Conservation (phyloP, 2,329 filamentous ascomycete genomes). For the Sclerotinia sclerotiorum region DNA sequence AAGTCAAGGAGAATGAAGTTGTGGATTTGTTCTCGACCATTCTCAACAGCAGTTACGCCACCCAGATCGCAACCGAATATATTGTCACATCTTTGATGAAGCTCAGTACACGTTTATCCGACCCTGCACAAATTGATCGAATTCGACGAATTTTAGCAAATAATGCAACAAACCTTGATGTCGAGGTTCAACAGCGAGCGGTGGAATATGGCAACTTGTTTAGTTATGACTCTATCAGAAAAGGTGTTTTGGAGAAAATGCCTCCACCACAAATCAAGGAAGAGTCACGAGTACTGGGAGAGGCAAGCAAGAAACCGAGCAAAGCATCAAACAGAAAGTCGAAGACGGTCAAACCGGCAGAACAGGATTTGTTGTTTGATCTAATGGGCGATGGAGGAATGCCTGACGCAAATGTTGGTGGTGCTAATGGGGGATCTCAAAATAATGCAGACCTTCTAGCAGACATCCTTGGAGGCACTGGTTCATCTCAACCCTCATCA, state of each 20-base stretch:
- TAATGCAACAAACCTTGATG: constrained; percentile 83
- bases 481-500: constrained; percentile 49
- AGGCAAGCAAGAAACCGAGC: constrained; percentile 68
- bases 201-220: constrained; percentile 98
- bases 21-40: constrained; percentile 91
- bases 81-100: constrained; percentile 96
- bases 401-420: constrained; percentile 67
- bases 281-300: constrained; percentile 85
- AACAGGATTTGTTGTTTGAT: constrained; percentile 88
- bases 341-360: constrained; percentile 77
- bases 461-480: constrained; percentile 82
- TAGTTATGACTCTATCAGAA: constrained; percentile 79
- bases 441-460: constrained; percentile 86
- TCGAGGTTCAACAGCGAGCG: constrained; percentile 93
- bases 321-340: constrained; percentile 71
- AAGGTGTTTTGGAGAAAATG: constrained; percentile 95
- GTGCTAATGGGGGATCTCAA: constrained; percentile 57
- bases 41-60: constrained; percentile 90
- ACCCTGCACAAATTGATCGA: constrained; percentile 82
- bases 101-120: constrained; percentile 81
- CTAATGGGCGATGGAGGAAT: constrained; percentile 80
- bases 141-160: constrained; percentile 74
- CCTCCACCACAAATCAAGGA: constrained; percentile 95
- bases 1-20: constrained; percentile 83
- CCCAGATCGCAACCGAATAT: constrained; percentile 89